phyloP scores from a whole-genome alignment of 225 moss, liverwort and hornwort genomes.

The Asterella californica region DNA sequence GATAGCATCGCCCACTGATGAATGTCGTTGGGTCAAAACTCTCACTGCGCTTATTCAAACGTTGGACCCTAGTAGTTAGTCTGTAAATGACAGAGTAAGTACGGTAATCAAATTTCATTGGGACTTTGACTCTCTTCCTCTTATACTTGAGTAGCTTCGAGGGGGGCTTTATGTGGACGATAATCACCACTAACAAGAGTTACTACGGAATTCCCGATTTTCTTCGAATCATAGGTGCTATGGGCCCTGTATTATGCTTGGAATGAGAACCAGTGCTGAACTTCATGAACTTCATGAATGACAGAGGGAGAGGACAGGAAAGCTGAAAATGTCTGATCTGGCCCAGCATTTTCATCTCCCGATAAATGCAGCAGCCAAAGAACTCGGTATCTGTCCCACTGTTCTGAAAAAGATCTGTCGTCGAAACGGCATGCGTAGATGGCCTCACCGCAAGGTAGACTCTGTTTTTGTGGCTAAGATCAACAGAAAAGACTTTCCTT shows the following conservation, averaged over 20 bases:
- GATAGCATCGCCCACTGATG: background rate
- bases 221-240: constrained; percentile 10
- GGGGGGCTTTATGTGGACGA: background rate
- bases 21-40: background rate
- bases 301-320: constrained; percentile 99
- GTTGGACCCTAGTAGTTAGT: background rate
- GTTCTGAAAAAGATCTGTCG: constrained; percentile 98
- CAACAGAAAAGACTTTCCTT: background rate
- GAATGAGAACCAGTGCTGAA: constrained; percentile 21
- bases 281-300: constrained; percentile 15
- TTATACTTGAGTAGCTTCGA: no score
- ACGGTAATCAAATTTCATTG: no score
- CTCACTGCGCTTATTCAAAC: no score
- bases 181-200: background rate
- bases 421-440: constrained; percentile 99
- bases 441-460: constrained; percentile 97
- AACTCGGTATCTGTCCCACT: constrained; percentile 95
- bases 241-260: constrained; percentile 8
- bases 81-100: background rate
- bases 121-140: no score
- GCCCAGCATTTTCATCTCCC: constrained; percentile 98
- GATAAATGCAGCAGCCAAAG: constrained; percentile 97
- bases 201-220: no score
- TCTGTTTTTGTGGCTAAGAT: background rate
- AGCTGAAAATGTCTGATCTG: constrained; percentile 98